phyloP scores from a whole-genome alignment of 2,329 filamentous ascomycete genomes.

The Ilyonectria robusta region DNA sequence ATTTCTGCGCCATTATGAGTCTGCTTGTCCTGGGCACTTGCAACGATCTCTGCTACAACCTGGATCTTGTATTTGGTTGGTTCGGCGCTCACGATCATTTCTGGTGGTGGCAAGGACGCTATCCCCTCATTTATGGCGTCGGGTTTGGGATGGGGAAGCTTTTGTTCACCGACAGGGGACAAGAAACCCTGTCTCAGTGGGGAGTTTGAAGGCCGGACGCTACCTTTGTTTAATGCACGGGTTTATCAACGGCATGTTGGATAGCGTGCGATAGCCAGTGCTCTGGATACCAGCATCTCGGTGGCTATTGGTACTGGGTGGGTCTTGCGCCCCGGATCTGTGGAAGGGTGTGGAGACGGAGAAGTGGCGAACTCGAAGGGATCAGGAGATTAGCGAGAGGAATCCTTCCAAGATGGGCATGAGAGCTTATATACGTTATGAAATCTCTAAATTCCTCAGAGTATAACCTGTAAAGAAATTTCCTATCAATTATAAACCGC shows the following conservation, averaged over 20 bases:
- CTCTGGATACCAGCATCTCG: background rate
- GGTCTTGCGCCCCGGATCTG: too few species aligned
- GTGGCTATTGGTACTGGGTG: background rate
- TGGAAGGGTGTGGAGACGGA: too few species aligned
- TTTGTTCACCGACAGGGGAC: slow-evolving; percentile 13
- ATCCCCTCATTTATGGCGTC: slow-evolving; percentile 22
- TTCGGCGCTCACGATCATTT: slow-evolving; percentile 28
- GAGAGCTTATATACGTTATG: too few species aligned
- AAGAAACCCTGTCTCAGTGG: slow-evolving; percentile 9
- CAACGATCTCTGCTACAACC: slow-evolving; percentile 27
- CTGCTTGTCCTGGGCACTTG: slow-evolving; percentile 21
- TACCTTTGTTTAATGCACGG: too few species aligned
- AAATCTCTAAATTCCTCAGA: too few species aligned
- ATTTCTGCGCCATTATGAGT: slow-evolving; percentile 23
- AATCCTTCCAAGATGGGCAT: too few species aligned
- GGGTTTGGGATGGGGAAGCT: slow-evolving; percentile 22
- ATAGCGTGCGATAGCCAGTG: too few species aligned
- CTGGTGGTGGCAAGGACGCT: slow-evolving; percentile 32
- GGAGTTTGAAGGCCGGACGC: background rate
- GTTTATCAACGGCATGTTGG: too few species aligned
- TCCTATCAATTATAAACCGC: too few species aligned
- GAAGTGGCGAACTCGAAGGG: too few species aligned
- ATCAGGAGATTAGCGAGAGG: too few species aligned
- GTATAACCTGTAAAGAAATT: too few species aligned
- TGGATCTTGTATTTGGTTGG: slow-evolving; percentile 29